Evolutionary conservation across 2,329 filamentous ascomycete species (phyloP), one percentile per base, ranked within the genome.

Genomic region (Elsinoe arachidis): DNA sequence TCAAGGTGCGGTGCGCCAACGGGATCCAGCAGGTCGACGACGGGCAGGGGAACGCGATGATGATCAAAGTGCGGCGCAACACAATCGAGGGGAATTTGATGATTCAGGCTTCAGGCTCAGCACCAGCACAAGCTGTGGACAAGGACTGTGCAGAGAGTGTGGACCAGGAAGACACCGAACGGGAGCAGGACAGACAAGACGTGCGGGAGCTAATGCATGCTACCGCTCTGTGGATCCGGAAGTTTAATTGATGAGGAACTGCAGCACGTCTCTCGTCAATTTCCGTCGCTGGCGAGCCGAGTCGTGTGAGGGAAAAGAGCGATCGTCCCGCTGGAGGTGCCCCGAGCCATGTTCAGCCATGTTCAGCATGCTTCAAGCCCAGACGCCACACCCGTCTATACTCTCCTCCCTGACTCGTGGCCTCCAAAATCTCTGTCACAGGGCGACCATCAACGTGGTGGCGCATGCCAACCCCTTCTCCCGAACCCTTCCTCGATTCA

Each of bases 241-340:
- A 53, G 26, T 53, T 21, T 53, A 53, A 53, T 53, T 26, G 49
- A 53, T 53, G 33, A 53, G 46, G 49, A 53, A 53, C 49, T 53
- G 49, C 37, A 17, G 15, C 37, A n/a, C 15, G 46, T 34, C 19
- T 33, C 5, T 53, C 38, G 34, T 39, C 35, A 38, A 30, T 53
- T 53, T 39, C 49, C 33, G 35, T 35, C 34, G 49, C 49, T 38
- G 26, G 33, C 34, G 26, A 53, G 17, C 49, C 49, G 34, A 53
- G n/a, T 11, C 41, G 41, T 5, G 6, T 3, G 23, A 26, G 3
- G 23, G 23, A 26, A 26, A 26, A 26, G 23, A 26, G 23, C 23
- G 23, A 26, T 26, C 23, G 23, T 26, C 23, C 23, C 23, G 26
- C 26, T 30, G 26, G 26, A 30, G 26, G 26, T 30, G 26, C 26